Percentiles rank a stretch among this genome's conserved stretches.
These are phyloP conservation scores for Aciculoconidium aculeatum DNA, from an alignment of 805 yeast genomes.

Conservation along the genomic window DNA sequence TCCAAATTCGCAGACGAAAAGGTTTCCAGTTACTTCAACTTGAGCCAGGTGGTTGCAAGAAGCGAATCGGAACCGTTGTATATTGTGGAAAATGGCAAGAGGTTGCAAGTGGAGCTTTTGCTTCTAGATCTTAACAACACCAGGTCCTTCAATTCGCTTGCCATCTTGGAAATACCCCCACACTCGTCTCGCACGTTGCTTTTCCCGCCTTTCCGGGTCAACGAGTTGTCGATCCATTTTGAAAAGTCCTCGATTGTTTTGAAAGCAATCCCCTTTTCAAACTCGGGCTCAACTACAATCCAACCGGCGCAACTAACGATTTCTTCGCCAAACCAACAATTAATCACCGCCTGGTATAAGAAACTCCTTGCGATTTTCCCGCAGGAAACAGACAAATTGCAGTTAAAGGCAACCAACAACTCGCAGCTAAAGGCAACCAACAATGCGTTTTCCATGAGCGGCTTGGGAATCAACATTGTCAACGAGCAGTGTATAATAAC, in stretches of 20 bases:
- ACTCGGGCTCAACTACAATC: slow-evolving; percentile 9
- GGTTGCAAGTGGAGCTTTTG: slow-evolving; percentile 23
- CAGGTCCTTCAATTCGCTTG: slow-evolving; percentile 27
- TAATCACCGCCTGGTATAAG: slow-evolving; percentile 25
- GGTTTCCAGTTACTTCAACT: slow-evolving; percentile 35
- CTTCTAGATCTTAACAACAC: slow-evolving; percentile 25
- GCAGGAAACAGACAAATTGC: slow-evolving; percentile 19
- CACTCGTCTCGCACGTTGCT: slow-evolving; percentile 24
- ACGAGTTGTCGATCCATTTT: slow-evolving; percentile 25
- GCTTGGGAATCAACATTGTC: slow-evolving; percentile 29
- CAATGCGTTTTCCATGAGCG: slow-evolving; percentile 17
- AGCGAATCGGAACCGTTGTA: slow-evolving; percentile 18
- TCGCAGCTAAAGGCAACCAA: slow-evolving; percentile 1
- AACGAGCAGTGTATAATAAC: slow-evolving; percentile 7
- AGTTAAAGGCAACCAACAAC: slow-evolving; percentile 14
- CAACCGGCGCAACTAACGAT: slow-evolving; percentile 15
- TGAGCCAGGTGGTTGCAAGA: slow-evolving; percentile 31
- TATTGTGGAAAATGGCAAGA: slow-evolving; percentile 6
- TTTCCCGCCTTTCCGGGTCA: slow-evolving; percentile 38
- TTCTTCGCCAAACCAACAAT: slow-evolving; percentile 8
- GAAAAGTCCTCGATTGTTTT: slow-evolving; percentile 7
- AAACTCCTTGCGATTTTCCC: slow-evolving; percentile 32
- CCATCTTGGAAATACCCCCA: slow-evolving; percentile 20
- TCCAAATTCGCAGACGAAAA: slow-evolving; percentile 6
- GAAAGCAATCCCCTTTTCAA: slow-evolving; percentile 13